Base-by-base conservation (phyloP, 257 asterid genomes). In the Nicotiana otophora region DNA sequence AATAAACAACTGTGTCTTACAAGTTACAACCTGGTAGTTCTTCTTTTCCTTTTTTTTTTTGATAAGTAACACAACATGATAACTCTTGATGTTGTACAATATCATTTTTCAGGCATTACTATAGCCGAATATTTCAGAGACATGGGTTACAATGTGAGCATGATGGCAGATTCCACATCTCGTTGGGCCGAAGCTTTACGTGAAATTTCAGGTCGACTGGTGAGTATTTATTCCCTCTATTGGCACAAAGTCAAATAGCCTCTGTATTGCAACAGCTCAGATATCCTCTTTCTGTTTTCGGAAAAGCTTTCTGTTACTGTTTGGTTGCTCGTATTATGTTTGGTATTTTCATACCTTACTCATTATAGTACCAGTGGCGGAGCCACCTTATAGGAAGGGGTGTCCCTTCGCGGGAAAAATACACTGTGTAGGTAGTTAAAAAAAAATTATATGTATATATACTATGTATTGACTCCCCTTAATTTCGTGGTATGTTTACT, bases 101-200 rank as follows among this genome's bases (percentile, higher is more conserved):
- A 26, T 46, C 42, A 68, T 88, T 70, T 39, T 86, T 58, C 95
- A 96, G 99, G 99, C 81, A 96, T 96, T 84, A 96, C 98, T 16
- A 92, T 96, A 81, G 99, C 99, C 63, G 99, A 96, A 85, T 96
- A 94, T 84, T 96, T 96, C 85, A 91, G 99, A 93, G 99, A 96
- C 86, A 96, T 96, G 99, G 99, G 99, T 67, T 96, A 96, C 95
- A 96, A 96, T 88, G 99, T 96, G 80, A 94, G 99, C 87, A 96
- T 96, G 99, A 96, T 96, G 99, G 99, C 99, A 83, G 99, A 96
- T 87, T 96, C 98, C 42, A 96, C 99, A 19, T 96, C 99, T 80
- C 98, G 98, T 62, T 96, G 99, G 99, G 99, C 99, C 15, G 99
- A 96, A 91, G 99, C 98, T 63, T 86, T 96, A 92, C 99, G 99